Evolutionary conservation across 2,329 filamentous ascomycete species (phyloP), one percentile per base, ranked within the genome.

Genomic region (Cryphonectria carpinicola): DNA sequence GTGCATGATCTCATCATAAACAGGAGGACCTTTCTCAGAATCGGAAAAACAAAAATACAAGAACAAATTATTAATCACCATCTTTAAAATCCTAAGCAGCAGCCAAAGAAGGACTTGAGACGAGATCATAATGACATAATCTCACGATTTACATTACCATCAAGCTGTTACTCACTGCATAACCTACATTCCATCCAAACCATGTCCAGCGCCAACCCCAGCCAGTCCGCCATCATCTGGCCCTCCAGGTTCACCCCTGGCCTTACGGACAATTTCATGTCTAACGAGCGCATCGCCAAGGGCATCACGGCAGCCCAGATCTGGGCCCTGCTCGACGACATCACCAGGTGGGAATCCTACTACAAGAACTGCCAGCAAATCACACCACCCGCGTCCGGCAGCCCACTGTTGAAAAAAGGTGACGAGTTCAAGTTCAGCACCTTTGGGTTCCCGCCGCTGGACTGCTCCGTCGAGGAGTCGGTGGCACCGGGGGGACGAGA

Each of bases 261-360:
- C 28, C 76, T 73, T 1, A 78, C 77, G 7, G 76, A 79, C 70
- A 78, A 78, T 65, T 78, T 74, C 46, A 76, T 78, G 25, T 77
- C 76, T 28, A 79, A 78, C 63, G 77, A 79, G 39, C 72, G 76
- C 19, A 76, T 77, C 66, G 76, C 72, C 52, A 75, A 74, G 49
- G 76, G 75, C 28, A 70, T 79, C 67, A 76, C 74, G 0, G 74
- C 77, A 4, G 58, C 70, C 7, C 71, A 78, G 66, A 74, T 77
- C 63, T 79, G 77, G 77, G 65, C 66, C 13, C 73, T 74, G 7
- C 73, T 79, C 5, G 73, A 70, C 46, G 70, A 78, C 67, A 74
- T 77, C 39, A 73, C 74, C 11, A 73, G 76, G 58, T 78, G 76
- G 77, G 76, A 77, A 56, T 75, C 73, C 0, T 78, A 78, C 70